Base-by-base conservation (phyloP, 1,284 basidiomycete genomes). In the Irpex lacteus region DNA sequence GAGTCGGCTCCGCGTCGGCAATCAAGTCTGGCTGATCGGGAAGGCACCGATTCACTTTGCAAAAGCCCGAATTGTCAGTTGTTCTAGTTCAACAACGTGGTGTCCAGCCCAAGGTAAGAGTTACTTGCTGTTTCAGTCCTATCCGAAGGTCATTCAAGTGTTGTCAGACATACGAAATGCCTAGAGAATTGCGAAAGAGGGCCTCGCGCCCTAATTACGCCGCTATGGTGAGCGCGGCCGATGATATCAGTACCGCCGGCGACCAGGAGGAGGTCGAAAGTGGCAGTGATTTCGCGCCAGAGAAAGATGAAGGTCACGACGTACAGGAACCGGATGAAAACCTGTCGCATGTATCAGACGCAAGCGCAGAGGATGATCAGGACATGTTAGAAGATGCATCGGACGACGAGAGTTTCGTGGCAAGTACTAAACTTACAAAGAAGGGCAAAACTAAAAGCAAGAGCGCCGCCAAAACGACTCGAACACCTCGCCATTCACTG, bases 251-350 rank as follows among this genome's bases (percentile, higher is more conserved):
- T 34, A 65, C 67, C 50, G 40, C 40, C 40, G 65, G 67, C 0
- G 70, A 72, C 40, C 69, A 74, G 1, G 65, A 65, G 4, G 73
- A 57, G 38, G 73, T 70, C 3, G 72, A 56, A 13, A 76, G 73
- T 54, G 75, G 70, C 2, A 80, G 80, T 65, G 85, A 85, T 66
- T 85, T 85, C 65, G 79, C 80, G 44, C 79, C 67, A 5, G 65
- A 67, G 44, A 68, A 73, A 4, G 70, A 70, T 6, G 71, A 62
- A 1, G 67, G 66, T 36, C 70, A 73, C 4, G 70, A 69, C 13
- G 70, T 60, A 18, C 61, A 70, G 50, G 61, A 70, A 62, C 66
- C 67, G 50, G 40, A 69, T 64, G 60, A 65, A 54, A 38, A 53
- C 18, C 19, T 18, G 13, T 53, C 18, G 9, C 18, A 9, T 26